These are phyloP conservation scores for Thalassiosira livingstoniorum DNA, from an alignment of 352 stramenopile genomes.

Conservation along the genomic window DNA sequence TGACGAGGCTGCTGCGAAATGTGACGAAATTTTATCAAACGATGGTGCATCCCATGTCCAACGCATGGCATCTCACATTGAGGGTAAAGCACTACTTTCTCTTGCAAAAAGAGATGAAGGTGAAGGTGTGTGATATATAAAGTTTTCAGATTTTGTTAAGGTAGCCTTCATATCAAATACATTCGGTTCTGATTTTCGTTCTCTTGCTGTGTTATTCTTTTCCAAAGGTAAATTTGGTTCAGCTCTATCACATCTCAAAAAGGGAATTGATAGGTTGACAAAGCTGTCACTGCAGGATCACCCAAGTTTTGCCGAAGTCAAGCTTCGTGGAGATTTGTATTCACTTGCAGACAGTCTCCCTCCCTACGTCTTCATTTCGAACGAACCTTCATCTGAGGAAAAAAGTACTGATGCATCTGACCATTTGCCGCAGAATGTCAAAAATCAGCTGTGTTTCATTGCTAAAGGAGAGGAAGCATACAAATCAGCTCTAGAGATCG, in stretches of 20 bases:
- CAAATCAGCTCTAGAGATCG: conserved; percentile 43
- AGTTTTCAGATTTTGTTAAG: too few relatives aligned
- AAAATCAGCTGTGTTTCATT: conserved; percentile 68
- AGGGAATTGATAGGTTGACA: conserved; percentile 47
- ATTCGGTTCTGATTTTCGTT: too few relatives aligned
- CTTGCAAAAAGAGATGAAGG: conserved; percentile 61
- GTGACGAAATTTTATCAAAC: conserved; percentile 48
- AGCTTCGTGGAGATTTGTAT: conserved; percentile 80
- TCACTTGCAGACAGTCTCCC: conserved; percentile 71
- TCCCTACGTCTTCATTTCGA: conserved; percentile 63
- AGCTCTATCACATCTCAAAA: conserved; percentile 57
- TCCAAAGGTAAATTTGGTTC: conserved; percentile 76
- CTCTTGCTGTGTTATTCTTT: too few relatives aligned
- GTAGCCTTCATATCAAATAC: too few relatives aligned
- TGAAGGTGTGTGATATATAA: too few relatives aligned
- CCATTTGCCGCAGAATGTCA: conserved; percentile 9
- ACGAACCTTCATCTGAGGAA: conserved; percentile 6
- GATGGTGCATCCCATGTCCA: conserved; percentile 33
- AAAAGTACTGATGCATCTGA: not conserved
- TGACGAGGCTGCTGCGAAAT: conserved; percentile 71
- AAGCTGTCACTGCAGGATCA: conserved; percentile 15
- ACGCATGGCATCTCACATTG: conserved; percentile 63
- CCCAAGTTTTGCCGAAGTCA: conserved; percentile 34
- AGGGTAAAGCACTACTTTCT: conserved; percentile 58
- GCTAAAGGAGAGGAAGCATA: conserved; percentile 67